These are phyloP conservation scores for slime mould (Dictyostelium discoideum) DNA, from an alignment of 78 protist genomes.

Conservation along the genomic window DNA sequence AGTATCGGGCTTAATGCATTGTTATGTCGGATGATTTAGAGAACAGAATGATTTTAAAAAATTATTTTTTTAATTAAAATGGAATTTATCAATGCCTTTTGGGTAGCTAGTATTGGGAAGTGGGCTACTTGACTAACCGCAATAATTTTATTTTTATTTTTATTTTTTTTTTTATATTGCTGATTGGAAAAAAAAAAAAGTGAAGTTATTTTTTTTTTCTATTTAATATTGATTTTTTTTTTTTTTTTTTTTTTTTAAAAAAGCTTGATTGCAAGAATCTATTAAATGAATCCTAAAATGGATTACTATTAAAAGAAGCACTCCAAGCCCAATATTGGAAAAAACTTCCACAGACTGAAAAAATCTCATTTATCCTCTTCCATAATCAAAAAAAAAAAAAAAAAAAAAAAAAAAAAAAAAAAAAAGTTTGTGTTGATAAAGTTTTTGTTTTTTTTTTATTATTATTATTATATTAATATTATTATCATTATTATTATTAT, in stretches of 20 bases:
- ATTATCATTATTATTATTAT: too few relatives aligned
- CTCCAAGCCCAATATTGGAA: neutral
- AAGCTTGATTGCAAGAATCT: neutral
- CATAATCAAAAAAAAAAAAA: too few relatives aligned
- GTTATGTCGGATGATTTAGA: neutral
- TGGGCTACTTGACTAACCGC: neutral
- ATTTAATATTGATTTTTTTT: neutral
- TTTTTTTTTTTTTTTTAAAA: too few relatives aligned
- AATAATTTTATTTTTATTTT: too few relatives aligned
- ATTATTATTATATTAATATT: too few relatives aligned
- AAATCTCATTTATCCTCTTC: neutral
- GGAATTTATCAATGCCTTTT: neutral
- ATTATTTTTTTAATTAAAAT: too few relatives aligned
- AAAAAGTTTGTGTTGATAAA: neutral
- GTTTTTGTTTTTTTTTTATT: too few relatives aligned
- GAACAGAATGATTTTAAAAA: neutral
- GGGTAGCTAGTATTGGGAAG: neutral
- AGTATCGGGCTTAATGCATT: neutral
- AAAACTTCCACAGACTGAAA: neutral
- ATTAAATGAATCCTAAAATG: neutral
- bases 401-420: too few relatives aligned
- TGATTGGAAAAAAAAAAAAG: too few relatives aligned
- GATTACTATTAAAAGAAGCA: neutral
- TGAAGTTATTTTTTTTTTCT: too few relatives aligned
- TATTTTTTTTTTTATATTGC: too few relatives aligned